Base-by-base conservation (phyloP, 257 asterid species). In the Fraxinus anomala region DNA sequence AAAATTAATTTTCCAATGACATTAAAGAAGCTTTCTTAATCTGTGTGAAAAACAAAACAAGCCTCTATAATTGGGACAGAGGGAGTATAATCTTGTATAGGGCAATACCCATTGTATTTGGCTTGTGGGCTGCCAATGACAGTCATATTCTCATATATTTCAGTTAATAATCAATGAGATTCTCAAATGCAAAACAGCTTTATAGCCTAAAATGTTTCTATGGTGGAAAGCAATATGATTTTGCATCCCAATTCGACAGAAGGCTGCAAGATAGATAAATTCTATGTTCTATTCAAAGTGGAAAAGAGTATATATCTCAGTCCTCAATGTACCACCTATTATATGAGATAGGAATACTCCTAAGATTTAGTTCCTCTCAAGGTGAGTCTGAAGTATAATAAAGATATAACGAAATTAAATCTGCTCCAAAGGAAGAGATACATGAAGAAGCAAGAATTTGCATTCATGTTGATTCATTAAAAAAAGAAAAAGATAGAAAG, bases 331-430 rank as follows among this genome's bases (percentile, higher is more conserved):
- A 47, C 21, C 49, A 40, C 73, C 47, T 3, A 70, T 51, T 10
- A 73, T 9, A 39, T 16, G 36, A 42, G 69, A 77, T 68, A 73
- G 10, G 73, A 68, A 39, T 77, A 26, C 39, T 5, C 23, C 51
- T 13, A 63, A 7, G 75, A 66, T 76, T 44, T 72, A 68, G 42
- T 71, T 76, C 59, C 10, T 39, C 47, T 37, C 65, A 36, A 65
- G 28, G 67, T 42, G 61, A 54, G 24, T 14, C 70, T 51, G 3
- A 73, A 73, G 24, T 39, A 47, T 33, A 70, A 47, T 54, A 59
- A 66, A 65, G 16, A 72, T 40, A 17, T 49, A 31, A 65, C 70
- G 37, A 9, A 73, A 82, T 23, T 69, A 77, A 66, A 31, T 42
- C 73, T 51, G 31, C 44, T 67, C 63, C 30, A 11, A 23, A 23